Conservation (phyloP, 768 basidiomycete genomes). For the Termitomyces sp. region DNA sequence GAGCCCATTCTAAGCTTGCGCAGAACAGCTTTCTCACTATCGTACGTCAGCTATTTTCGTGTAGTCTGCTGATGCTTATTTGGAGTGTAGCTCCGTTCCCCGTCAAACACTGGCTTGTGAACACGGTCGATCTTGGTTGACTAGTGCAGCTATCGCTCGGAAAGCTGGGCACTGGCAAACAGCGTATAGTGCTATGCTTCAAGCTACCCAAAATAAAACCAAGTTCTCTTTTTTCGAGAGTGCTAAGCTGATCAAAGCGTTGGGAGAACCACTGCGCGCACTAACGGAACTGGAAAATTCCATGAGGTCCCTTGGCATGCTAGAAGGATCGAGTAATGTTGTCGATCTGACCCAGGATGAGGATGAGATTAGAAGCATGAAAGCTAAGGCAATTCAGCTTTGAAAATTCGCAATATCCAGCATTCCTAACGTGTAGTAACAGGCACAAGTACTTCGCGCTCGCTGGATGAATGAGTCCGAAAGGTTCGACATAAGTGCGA, state of each 20-base stretch:
- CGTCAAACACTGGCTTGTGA: conserved; percentile 42
- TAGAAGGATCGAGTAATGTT: conserved; percentile 34
- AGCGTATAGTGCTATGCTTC: conserved; percentile 91
- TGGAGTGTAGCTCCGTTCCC: conserved; percentile 23
- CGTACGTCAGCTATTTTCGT: conserved; percentile 35
- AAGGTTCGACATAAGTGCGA: conserved; percentile 61
- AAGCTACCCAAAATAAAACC: conserved; percentile 71
- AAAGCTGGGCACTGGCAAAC: conserved; percentile 96
- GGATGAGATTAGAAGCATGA: conserved; percentile 44
- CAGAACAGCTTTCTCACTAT: conserved; percentile 72
- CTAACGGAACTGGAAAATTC: conserved; percentile 81
- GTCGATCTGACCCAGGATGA: conserved; percentile 58
- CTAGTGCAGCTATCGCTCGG: conserved; percentile 91
- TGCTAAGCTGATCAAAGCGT: conserved; percentile 77
- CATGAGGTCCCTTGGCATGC: conserved; percentile 48
- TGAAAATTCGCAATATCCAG: neutral
- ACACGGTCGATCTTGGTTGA: conserved; percentile 84
- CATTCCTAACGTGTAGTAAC: neutral
- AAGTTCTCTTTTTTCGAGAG: conserved; percentile 85
- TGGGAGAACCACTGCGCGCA: conserved; percentile 78
- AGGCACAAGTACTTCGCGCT: conserved; percentile 79
- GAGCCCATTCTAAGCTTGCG: conserved; percentile 90
- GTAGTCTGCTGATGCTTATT: conserved; percentile 1
- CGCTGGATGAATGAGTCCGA: conserved; percentile 93
- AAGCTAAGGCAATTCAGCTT: conserved; percentile 56